Evolutionary conservation across 305 asterid genomes (phyloP), one percentile per base, ranked within the genome.

Genomic region (Ilex paraguariensis): DNA sequence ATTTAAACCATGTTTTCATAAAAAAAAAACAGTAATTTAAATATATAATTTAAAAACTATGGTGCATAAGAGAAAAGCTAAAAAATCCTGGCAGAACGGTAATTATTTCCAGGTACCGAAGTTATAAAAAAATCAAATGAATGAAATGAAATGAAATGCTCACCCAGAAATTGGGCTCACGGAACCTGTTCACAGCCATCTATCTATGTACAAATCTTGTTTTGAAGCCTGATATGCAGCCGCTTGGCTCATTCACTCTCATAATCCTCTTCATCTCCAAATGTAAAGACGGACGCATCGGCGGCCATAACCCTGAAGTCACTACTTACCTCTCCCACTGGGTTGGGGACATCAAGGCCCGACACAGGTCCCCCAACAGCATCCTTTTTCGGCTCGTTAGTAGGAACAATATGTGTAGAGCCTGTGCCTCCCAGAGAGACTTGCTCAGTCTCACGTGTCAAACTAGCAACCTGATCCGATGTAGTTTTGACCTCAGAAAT

Each of bases 301-400:
- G 99, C 99, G 63, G 93, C 95, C 91, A 94, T 77, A 13, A 80
- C 95, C 68, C 83, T 88, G 89, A 94, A 94, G 66, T 90, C 91
- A 65, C 99, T 93, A 65, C 99, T 93, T 28, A 82, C 90, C 71
- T 79, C 86, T 49, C 78, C 94, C 0, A 13, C 77, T 2, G 87
- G 12, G 66, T 72, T 62, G 51, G 83, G 46, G 21, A 52, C 64
- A n/a, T 58, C 78, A 14, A 50, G 50, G 31, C 66, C 71, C 0
- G 77, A 3, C 0, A 59, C 21, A 30, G 66, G 32, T 62, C 69
- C 85, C 30, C 70, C 79, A 3, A 16, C 70, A 3, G 45, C 63
- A 65, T 77, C 95, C 65, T 81, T 84, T 77, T 73, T 76, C 13
- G 67, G 71, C 65, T 79, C 92, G 13, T 57, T 56, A 30, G 42